Base-by-base conservation (phyloP, 2,329 filamentous ascomycete genomes). In the Penicillium crustosum region DNA sequence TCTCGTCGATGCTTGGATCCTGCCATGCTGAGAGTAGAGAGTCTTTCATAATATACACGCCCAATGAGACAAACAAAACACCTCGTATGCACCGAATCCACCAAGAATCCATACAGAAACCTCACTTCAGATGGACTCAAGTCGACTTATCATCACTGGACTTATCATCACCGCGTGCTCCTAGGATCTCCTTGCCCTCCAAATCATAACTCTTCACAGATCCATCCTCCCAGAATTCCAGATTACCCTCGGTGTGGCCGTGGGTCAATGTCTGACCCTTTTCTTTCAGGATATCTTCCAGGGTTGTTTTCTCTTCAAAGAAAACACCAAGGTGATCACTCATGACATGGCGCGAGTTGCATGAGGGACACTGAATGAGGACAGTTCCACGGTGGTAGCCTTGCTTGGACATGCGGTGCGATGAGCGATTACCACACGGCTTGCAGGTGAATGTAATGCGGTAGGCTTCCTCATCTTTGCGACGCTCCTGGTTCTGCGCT, bases 361-460 rank as follows among this genome's bases (percentile, higher is more conserved):
- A 99, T 4, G 81, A 80, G 0, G 94, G 93, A 72, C 94, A 99
- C 35, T 89, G 88, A 63, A 97, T 93, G 57, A 99, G 81, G 5
- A 94, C 89, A 1, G 91, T 93, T 36, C 94, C 94, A 62, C 88
- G 82, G 76, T 97, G 93, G 73, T 99, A 99, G 33, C 91, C 94
- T 72, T 97, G 94, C 76, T 97, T 97, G 31, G 91, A 91, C 67
- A 99, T 82, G 50, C 84, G 84, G 77, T 99, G 95, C 13, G 86
- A 83, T n/a, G 91, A 95, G 57, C 93, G 88, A 36, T 84, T 79
- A 45, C 82, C 80, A 78, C 94, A 99, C 33, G 90, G 91, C 58
- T 89, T 87, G 83, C 94, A 99, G 65, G 94, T 99, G 74, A 99
- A 97, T 49, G 87, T 90, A 63, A 99, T 82, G 66, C 91, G 83